phyloP scores from a whole-genome alignment of 2,329 filamentous ascomycete genomes.

The Neofusicoccum ribis region DNA sequence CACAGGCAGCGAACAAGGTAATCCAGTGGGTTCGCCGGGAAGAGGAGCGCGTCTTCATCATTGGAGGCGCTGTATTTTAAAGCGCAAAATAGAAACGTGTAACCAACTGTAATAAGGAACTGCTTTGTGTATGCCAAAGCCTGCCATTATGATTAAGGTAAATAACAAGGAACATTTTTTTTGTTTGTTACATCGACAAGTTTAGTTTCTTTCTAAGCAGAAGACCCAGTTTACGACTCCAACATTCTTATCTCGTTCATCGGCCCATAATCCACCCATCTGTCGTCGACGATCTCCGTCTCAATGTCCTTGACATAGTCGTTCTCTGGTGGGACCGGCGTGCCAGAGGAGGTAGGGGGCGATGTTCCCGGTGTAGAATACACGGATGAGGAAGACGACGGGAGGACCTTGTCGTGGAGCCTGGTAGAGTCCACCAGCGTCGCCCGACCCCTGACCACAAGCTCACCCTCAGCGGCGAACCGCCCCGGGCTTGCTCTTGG shows the following conservation, averaged over 20 bases:
- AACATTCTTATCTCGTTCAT: neutral
- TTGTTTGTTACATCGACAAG: neutral
- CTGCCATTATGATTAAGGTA: neutral
- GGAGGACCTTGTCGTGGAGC: neutral
- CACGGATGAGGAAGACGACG: neutral
- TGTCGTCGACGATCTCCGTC: constrained; percentile 1
- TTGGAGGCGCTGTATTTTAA: constrained; percentile 82
- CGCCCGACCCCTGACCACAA: neutral
- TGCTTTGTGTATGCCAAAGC: no score
- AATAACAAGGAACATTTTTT: neutral
- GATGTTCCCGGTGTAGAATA: neutral
- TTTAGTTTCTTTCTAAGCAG: neutral
- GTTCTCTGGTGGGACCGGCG: neutral
- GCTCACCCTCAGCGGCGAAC: neutral
- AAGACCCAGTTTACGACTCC: neutral
- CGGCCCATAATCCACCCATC: constrained; percentile 1
- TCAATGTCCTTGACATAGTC: constrained; percentile 10
- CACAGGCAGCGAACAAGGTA: constrained; percentile 83
- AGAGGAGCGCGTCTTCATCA: constrained; percentile 93
- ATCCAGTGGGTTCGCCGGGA: constrained; percentile 90
- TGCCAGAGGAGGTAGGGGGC: neutral
- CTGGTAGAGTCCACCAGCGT: neutral
- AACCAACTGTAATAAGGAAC: neutral
- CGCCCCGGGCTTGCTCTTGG: neutral
- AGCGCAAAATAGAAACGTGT: neutral